These are phyloP conservation scores for Ilex paraguariensis DNA, from an alignment of 305 asterid genomes.

Conservation along the genomic window DNA sequence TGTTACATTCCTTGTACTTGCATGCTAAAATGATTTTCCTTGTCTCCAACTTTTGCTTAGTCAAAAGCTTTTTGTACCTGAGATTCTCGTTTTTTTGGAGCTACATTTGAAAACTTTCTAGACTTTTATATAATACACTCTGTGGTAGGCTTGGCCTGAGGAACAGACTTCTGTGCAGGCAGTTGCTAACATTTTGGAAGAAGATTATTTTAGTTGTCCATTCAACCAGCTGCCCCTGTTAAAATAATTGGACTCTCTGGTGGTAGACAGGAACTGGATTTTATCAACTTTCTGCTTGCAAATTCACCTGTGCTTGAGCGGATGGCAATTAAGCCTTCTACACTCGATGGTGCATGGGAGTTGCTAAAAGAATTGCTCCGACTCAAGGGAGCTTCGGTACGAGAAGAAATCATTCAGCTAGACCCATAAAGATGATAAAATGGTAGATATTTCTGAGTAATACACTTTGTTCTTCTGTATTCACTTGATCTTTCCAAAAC, in stretches of 20 bases:
- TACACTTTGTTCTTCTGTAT: no score
- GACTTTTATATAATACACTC: neutral
- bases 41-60: neutral
- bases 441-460: no score
- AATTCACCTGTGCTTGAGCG: slow-evolving; percentile 75
- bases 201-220: slow-evolving; percentile 27
- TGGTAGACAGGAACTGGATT: slow-evolving; percentile 54
- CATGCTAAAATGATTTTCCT: neutral
- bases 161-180: slow-evolving; percentile 35
- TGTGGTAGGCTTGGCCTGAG: slow-evolving; percentile 69
- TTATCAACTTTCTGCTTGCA: slow-evolving; percentile 65
- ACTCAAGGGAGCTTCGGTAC: slow-evolving; percentile 68
- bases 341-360: slow-evolving; percentile 70
- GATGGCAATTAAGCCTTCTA: slow-evolving; percentile 73
- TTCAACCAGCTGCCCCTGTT: slow-evolving; percentile 57
- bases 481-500: no score
- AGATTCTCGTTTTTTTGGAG: neutral
- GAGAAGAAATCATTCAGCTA: slow-evolving; percentile 62
- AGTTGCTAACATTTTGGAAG: slow-evolving; percentile 25
- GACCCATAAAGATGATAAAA: slow-evolving; percentile 32
- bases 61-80: neutral
- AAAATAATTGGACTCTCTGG: slow-evolving; percentile 73
- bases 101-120: neutral
- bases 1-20: neutral
- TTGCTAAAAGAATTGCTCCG: slow-evolving; percentile 72